These are phyloP conservation scores for Acrocalymma vagum DNA, from an alignment of 2,329 filamentous ascomycete species.

Conservation along the genomic window DNA sequence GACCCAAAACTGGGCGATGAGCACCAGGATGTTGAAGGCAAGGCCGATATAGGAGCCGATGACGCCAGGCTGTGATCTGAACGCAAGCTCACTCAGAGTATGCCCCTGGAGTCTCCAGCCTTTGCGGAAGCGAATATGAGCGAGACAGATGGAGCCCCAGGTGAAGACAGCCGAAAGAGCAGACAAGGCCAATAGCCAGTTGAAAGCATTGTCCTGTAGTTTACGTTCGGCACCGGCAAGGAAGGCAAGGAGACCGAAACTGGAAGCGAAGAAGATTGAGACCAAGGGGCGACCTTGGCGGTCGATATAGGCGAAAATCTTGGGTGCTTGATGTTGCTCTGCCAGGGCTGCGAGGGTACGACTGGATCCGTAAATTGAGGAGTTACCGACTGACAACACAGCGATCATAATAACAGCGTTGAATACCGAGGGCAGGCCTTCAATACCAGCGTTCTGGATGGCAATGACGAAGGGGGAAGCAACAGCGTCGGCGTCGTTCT, in stretches of 20 bases:
- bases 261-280: slow-evolving; percentile 61
- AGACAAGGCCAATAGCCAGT: slow-evolving; percentile 74
- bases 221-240: slow-evolving; percentile 55
- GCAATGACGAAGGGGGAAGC: slow-evolving; percentile 95
- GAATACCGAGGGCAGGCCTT: slow-evolving; percentile 85
- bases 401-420: slow-evolving; percentile 94
- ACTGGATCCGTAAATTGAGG: slow-evolving; percentile 88
- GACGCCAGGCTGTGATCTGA: slow-evolving; percentile 80
- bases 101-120: slow-evolving; percentile 69
- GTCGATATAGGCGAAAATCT: slow-evolving; percentile 68
- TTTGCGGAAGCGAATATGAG: slow-evolving; percentile 71
- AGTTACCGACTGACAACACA: slow-evolving; percentile 90
- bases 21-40: slow-evolving; percentile 75
- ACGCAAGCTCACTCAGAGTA: slow-evolving; percentile 79
- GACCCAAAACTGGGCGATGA: slow-evolving; percentile 88
- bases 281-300: slow-evolving; percentile 67
- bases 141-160: slow-evolving; percentile 74
- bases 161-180: slow-evolving; percentile 79
- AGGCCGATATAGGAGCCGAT: slow-evolving; percentile 83
- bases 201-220: slow-evolving; percentile 60
- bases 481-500: slow-evolving; percentile 69
- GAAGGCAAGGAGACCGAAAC: slow-evolving; percentile 68
- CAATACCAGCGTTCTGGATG: slow-evolving; percentile 83
- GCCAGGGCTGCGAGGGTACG: slow-evolving; percentile 89
- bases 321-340: slow-evolving; percentile 72